These are phyloP conservation scores for Dalbergia cochinchinensis DNA, from an alignment of 306 rosid species.

Conservation along the genomic window DNA sequence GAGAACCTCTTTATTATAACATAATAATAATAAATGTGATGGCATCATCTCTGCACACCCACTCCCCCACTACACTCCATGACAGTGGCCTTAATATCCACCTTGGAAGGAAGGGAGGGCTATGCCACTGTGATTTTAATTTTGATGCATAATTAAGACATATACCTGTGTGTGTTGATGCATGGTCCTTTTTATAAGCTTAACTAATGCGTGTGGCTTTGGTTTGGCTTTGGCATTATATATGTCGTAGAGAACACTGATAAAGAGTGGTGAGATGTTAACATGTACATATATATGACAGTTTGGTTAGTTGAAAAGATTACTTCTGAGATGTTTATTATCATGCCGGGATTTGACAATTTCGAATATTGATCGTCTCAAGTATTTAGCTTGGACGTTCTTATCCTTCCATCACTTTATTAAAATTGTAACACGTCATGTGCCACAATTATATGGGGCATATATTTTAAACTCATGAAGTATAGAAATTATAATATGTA, in stretches of 20 bases:
- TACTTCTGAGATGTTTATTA: not conserved
- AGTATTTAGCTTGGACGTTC: too few species aligned
- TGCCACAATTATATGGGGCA: too few species aligned
- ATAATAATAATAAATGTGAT: not conserved
- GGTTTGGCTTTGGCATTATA: not conserved
- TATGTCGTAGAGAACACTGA: not conserved
- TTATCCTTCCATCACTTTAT: too few species aligned
- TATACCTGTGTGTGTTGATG: too few species aligned
- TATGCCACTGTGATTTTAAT: not conserved
- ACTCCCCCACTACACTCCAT: conserved; percentile 2
- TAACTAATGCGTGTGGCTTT: not conserved
- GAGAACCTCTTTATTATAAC: conserved; percentile 1
- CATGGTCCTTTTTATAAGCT: not conserved
- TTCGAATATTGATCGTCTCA: too few species aligned
- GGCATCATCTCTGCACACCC: conserved; percentile 1
- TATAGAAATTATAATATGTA: too few species aligned
- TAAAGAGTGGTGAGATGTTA: not conserved
- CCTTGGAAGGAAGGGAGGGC: not conserved
- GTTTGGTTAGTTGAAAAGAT: not conserved
- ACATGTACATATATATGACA: not conserved
- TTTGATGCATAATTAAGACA: not conserved
- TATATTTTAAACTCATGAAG: too few species aligned
- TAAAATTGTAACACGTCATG: too few species aligned
- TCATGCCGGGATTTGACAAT: too few species aligned
- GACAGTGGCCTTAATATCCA: not conserved